Evolutionary conservation across 2,329 filamentous ascomycete genomes (phyloP), one percentile per base, ranked within the genome.

Genomic region (Emericellopsis cladophorae): DNA sequence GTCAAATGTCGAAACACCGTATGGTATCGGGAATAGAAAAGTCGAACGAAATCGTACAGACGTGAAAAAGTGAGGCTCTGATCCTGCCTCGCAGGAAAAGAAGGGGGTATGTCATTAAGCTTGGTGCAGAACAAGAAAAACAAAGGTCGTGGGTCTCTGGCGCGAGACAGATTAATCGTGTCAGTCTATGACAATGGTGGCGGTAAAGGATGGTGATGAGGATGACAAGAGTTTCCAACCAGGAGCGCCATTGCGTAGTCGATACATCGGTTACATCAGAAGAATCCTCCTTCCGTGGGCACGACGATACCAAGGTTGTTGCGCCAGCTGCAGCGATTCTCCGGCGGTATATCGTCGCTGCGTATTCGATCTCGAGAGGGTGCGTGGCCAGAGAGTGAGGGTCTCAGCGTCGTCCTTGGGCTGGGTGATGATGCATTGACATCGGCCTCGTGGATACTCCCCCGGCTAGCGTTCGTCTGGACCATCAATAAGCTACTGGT

Each of bases 401-500:
- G 35, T 70, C 58, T 52, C 70, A 59, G 48, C 62, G 74, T 52
- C 41, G 51, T 43, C 45, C 54, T 48, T 46, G 53, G 51, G 44
- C 59, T 52, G 39, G 60, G 54, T 49, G 62, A 31, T 23, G 31
- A 31, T 23, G 31, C 26, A 23, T 41, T 15, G 32, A 38, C 16
- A 36, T 41, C 40, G 33, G 15, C 12, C 15, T 41, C 40, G 40
- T 65, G 58, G 53, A 65, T 70, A 58, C 68, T 73, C 46, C 58
- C 57, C 44, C 57, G 58, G 50, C 65, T 67, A 44, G 64, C 61
- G 52, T 76, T 76, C 45, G 72, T 72, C 59, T 78, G 72, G 42
- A 76, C 65, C 36, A 79, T 62, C 40, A 80, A 61, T 51, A 77
- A 58, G 54, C 70, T 77, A 52, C 72, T 77, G 40, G 73, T 77